phyloP scores from a whole-genome alignment of 306 rosid genomes.

The Heteromeles arbutifolia region DNA sequence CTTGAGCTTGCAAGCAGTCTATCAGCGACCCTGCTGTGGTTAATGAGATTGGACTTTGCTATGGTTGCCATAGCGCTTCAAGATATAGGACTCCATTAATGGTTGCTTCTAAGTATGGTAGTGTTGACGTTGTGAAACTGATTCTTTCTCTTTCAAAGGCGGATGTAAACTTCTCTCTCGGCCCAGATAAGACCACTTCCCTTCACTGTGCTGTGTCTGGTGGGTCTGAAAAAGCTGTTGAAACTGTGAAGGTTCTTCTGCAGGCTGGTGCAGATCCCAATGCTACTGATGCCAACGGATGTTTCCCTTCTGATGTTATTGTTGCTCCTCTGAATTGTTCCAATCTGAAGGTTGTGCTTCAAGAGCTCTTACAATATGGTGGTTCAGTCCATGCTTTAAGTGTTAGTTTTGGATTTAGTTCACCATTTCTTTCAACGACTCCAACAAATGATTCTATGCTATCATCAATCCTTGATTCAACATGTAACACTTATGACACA shows the following conservation, averaged over 20 bases:
- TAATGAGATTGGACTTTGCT: conserved; percentile 2
- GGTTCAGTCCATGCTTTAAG: conserved; percentile 12
- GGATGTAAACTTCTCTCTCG: background rate
- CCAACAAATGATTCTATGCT: conserved; percentile 26
- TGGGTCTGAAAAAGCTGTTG: conserved; percentile 49
- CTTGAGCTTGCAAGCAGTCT: conserved; percentile 12
- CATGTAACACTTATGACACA: background rate
- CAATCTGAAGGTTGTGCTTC: conserved; percentile 13
- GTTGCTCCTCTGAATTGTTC: conserved; percentile 39
- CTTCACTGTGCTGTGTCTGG: conserved; percentile 85
- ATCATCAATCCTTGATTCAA: background rate
- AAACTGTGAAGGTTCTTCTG: conserved; percentile 51
- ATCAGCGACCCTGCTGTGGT: background rate
- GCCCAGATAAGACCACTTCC: conserved; percentile 36
- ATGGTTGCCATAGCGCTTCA: background rate
- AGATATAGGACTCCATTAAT: conserved; percentile 5
- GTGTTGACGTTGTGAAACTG: conserved; percentile 6
- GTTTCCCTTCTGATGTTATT: conserved; percentile 60
- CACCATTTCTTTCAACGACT: conserved; percentile 33
- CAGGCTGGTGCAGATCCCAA: conserved; percentile 52
- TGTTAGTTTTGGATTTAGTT: conserved; percentile 17
- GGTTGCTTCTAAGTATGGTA: conserved; percentile 11
- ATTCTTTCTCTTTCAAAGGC: conserved; percentile 4
- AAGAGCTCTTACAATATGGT: conserved; percentile 32
- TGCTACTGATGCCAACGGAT: conserved; percentile 42